Conservation (phyloP, 1,284 basidiomycete genomes). For the Xerocomus tenax region DNA sequence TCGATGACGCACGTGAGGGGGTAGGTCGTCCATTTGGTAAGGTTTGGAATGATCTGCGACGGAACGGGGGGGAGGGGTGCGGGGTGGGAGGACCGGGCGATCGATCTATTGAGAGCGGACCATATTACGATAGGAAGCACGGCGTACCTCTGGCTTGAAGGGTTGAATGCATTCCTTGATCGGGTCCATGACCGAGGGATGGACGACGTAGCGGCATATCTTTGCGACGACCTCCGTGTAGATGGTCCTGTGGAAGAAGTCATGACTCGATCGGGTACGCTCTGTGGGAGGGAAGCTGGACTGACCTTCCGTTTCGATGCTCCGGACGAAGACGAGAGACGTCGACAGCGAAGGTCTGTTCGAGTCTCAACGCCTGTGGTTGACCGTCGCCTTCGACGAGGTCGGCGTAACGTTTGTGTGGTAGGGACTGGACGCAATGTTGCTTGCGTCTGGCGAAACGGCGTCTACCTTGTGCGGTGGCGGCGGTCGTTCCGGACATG, state of each 20-base stretch:
- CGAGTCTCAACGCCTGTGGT: background rate
- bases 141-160: background rate
- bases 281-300: no score
- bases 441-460: background rate
- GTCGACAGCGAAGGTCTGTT: slow-evolving; percentile 1
- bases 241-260: background rate
- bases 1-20: no score
- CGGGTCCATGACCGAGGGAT: background rate
- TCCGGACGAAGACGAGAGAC: background rate
- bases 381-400: background rate
- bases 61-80: no score
- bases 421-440: background rate
- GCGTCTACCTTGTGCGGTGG: background rate
- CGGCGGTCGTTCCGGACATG: background rate
- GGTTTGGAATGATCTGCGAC: no score
- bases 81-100: no score
- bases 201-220: background rate
- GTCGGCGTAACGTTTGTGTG: background rate
- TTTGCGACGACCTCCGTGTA: background rate
- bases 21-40: no score
- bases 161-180: background rate
- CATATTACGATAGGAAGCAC: no score
- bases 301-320: background rate
- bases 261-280: no score
- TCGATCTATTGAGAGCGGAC: no score